Evolutionary conservation across 495 filamentous ascomycete genomes (phyloP), one percentile per base, ranked within the genome.

Genomic region (Penicillium argentinense): DNA sequence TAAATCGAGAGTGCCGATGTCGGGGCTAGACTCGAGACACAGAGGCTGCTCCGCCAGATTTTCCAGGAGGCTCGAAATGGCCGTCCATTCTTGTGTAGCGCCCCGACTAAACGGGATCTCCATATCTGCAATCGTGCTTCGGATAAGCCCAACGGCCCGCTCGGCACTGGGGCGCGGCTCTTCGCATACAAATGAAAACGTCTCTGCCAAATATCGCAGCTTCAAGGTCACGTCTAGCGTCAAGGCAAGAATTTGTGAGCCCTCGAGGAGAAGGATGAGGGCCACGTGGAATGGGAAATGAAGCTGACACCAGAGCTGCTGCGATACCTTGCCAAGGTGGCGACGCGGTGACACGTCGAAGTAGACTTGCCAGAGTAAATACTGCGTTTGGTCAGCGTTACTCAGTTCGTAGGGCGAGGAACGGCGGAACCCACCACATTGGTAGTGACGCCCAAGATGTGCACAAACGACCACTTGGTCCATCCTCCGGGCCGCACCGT

Each of bases 231-330:
- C 66, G 29, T 74, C 67, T 19, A 74, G 42, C 4, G 63, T 69
- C 27, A 74, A 30, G 0, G 71, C 67, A 25, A 74, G 60, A 33
- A 72, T 71, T 43, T 72, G 67, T 0, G 65, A 68, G 11, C 81
- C 83, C 57, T 84, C 79, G n/a, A 85, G 67, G 16, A 81, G 71
- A 9, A 86, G 75, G 25, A 85, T 79, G 22, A 87, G 70, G 1
- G 77, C 68, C 7, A 87, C 66, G 59, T 89, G 84, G 53, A 88
- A 82, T 8, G 84, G 84, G 57, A 86, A 84, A 66, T 89, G 86
- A 1, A 84, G 61, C 48, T 82, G 71, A 3, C 79, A 72, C 86
- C 85, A 88, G 16, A 79, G 60, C 49, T 83, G 79, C 47, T 84
- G 80, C 18, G 66, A 71, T 46, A 83, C 66, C 24, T 73, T 79